phyloP scores from a whole-genome alignment of 2,329 filamentous ascomycete species.

The Claviceps sp. region DNA sequence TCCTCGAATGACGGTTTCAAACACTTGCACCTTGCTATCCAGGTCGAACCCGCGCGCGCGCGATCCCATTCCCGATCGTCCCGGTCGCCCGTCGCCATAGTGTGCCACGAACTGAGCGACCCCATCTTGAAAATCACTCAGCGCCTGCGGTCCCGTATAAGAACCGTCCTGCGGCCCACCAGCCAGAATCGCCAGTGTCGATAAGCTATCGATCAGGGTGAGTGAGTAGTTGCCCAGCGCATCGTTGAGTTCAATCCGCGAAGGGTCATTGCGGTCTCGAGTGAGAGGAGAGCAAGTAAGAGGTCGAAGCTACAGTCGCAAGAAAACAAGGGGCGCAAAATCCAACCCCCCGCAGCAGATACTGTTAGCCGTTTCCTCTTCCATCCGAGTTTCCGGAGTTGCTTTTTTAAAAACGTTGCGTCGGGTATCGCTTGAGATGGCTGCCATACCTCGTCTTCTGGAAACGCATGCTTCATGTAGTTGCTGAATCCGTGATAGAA shows the following conservation, averaged over 20 bases:
- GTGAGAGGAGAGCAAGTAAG: slow-evolving; percentile 74
- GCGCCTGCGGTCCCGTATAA: slow-evolving; percentile 32
- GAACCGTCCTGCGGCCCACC: slow-evolving; percentile 44
- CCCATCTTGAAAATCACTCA: slow-evolving; percentile 67
- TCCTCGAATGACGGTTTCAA: slow-evolving; percentile 92
- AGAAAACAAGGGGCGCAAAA: background rate
- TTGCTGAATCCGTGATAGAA: slow-evolving; percentile 96
- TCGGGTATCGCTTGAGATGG: background rate
- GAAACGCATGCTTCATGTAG: slow-evolving; percentile 88
- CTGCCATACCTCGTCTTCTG: slow-evolving; percentile 65
- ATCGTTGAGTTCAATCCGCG: slow-evolving; percentile 81
- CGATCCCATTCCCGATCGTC: slow-evolving; percentile 54
- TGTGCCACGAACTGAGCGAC: slow-evolving; percentile 61
- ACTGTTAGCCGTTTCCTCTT: background rate
- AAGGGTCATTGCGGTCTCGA: slow-evolving; percentile 66
- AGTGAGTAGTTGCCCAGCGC: slow-evolving; percentile 94
- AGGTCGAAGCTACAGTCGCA: slow-evolving; percentile 52
- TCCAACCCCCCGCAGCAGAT: background rate
- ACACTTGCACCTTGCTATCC: slow-evolving; percentile 97
- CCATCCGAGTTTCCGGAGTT: background rate
- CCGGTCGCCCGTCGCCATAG: slow-evolving; percentile 72
- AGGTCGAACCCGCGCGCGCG: slow-evolving; percentile 77
- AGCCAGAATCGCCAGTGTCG: slow-evolving; percentile 82
- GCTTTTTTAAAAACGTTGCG: background rate
- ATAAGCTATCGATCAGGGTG: slow-evolving; percentile 88